phyloP scores from a whole-genome alignment of 257 asterid genomes.

The Solanum phureja region DNA sequence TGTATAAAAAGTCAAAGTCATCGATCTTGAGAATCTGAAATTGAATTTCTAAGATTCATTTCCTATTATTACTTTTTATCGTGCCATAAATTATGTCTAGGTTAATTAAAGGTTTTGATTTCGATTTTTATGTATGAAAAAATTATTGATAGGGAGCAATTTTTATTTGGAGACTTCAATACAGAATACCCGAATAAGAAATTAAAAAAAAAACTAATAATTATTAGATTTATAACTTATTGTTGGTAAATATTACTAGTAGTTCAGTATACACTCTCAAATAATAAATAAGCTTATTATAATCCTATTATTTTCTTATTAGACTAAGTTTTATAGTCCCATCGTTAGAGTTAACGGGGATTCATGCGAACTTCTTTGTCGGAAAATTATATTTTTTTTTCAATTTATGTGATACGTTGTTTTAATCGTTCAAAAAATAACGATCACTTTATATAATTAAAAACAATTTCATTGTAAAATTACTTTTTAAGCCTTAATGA shows the following conservation, averaged over 20 bases:
- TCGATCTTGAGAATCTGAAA: background rate
- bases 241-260: background rate
- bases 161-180: too few relatives aligned
- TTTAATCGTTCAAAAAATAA: background rate
- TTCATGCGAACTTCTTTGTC: background rate
- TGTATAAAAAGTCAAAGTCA: background rate
- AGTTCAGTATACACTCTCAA: background rate
- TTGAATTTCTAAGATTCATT: background rate
- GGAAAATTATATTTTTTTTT: background rate
- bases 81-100: background rate
- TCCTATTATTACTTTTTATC: background rate
- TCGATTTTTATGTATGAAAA: too few relatives aligned
- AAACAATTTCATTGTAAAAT: too few relatives aligned
- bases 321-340: background rate
- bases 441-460: too few relatives aligned
- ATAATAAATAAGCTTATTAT: background rate
- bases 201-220: background rate
- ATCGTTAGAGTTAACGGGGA: background rate
- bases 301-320: too few relatives aligned
- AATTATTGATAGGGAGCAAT: too few relatives aligned
- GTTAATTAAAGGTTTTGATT: too few relatives aligned
- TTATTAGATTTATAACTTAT: background rate
- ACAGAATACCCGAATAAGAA: too few relatives aligned
- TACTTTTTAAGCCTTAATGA: too few relatives aligned
- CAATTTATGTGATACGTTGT: background rate